These are phyloP conservation scores for Penicillium robsamsonii DNA, from an alignment of 495 filamentous ascomycete genomes.

Conservation along the genomic window DNA sequence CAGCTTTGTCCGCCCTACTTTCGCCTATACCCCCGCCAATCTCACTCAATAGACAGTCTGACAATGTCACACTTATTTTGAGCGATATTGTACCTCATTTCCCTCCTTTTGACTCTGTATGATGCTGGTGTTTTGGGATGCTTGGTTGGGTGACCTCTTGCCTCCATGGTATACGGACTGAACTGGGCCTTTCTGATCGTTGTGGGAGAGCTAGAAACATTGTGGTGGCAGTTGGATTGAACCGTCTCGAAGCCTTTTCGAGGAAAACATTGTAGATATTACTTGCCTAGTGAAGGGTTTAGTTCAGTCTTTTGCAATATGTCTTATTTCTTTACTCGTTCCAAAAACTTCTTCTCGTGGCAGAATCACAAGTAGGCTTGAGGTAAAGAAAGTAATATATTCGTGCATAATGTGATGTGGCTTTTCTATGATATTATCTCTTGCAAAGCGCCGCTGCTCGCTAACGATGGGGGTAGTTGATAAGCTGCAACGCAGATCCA, in stretches of 20 bases:
- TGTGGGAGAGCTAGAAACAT: constrained; percentile 9
- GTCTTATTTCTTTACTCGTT: constrained; percentile 18
- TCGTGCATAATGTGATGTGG: background rate
- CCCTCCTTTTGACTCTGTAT: constrained; percentile 13
- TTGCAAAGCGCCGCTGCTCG: constrained; percentile 5
- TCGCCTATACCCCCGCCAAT: constrained; percentile 44
- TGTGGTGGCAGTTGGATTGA: constrained; percentile 2
- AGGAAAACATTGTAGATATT: constrained; percentile 44
- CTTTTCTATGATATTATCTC: constrained; percentile 4
- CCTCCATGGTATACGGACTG: constrained; percentile 13
- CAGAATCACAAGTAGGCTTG: background rate
- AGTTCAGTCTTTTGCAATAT: constrained; percentile 34
- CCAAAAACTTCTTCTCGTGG: background rate
- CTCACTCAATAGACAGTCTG: constrained; percentile 34
- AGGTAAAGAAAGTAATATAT: background rate
- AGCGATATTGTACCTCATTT: constrained; percentile 6
- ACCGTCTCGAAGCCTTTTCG: constrained; percentile 15
- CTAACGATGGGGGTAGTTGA: constrained; percentile 21
- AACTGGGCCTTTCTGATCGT: constrained; percentile 13
- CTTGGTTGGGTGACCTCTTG: constrained; percentile 7
- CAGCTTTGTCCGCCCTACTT: constrained; percentile 50
- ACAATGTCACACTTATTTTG: constrained; percentile 7
- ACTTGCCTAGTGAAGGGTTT: constrained; percentile 28
- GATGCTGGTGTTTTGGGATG: constrained; percentile 12
- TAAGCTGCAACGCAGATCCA: constrained; percentile 13